Percentiles rank a stretch among this genome's conserved stretches.
phyloP scores from a whole-genome alignment of 306 rosid species.

The Quercus suber region DNA sequence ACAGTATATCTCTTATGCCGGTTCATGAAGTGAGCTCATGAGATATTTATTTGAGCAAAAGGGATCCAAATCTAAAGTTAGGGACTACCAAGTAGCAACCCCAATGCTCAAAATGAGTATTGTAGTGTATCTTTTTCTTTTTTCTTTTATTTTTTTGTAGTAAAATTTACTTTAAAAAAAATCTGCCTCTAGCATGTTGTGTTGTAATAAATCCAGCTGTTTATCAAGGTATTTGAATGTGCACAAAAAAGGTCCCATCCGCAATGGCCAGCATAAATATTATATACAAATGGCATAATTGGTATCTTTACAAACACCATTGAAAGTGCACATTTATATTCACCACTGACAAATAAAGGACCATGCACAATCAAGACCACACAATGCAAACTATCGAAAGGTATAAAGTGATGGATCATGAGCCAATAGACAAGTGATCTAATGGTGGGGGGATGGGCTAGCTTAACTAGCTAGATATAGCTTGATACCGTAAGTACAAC shows the following conservation, averaged over 20 bases:
- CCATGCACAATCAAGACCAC: neutral
- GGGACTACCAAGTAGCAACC: too few relatives aligned
- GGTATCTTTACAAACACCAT: constrained; percentile 4
- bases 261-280: neutral
- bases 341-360: neutral
- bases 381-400: neutral
- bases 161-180: too few relatives aligned
- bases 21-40: too few relatives aligned
- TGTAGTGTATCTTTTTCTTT: neutral
- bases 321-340: neutral
- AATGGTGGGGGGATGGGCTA: neutral
- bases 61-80: too few relatives aligned
- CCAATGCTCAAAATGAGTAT: too few relatives aligned
- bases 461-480: neutral
- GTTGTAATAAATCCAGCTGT: too few relatives aligned
- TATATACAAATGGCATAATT: neutral
- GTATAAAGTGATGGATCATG: neutral
- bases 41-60: too few relatives aligned
- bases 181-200: too few relatives aligned
- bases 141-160: neutral
- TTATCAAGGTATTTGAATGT: neutral
- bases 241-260: neutral
- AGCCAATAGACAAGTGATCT: neutral
- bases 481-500: neutral
- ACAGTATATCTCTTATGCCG: too few relatives aligned